A percentile compares a stretch with the other conserved stretches of the same genome.
Evolutionary conservation across 345 rosid species (phyloP).

Genomic region (Brassica carinata): DNA sequence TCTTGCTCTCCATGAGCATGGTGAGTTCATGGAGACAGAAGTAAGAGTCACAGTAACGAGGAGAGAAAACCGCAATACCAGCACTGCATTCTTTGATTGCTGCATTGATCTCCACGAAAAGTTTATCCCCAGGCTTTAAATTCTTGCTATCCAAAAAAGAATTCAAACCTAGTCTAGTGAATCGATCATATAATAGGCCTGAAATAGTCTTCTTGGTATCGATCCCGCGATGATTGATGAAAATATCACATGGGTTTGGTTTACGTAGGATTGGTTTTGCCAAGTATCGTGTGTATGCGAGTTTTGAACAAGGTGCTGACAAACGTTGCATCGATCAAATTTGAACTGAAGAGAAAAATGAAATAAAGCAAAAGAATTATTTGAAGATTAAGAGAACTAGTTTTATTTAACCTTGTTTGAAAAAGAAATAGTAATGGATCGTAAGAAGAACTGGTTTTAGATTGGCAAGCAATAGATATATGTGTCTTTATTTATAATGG

Average conservation of each 20-base stretch:
- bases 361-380: background rate
- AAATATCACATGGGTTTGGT: conserved; percentile 55
- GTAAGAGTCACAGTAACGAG: conserved; percentile 68
- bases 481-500: conserved; percentile 16
- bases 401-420: background rate
- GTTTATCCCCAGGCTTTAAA: conserved; percentile 76
- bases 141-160: conserved; percentile 79
- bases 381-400: background rate
- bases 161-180: conserved; percentile 43
- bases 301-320: conserved; percentile 33
- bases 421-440: background rate
- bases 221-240: conserved; percentile 80
- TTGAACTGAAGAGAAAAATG: conserved; percentile 20
- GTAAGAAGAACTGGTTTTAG: conserved; percentile 1
- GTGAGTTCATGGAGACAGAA: conserved; percentile 87
- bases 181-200: conserved; percentile 59
- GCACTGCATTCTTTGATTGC: conserved; percentile 59
- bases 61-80: conserved; percentile 81
- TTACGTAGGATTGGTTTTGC: conserved; percentile 20
- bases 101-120: conserved; percentile 54
- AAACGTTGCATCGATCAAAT: conserved; percentile 56
- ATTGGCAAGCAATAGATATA: conserved; percentile 16
- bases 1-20: conserved; percentile 62
- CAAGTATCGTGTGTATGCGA: conserved; percentile 28
- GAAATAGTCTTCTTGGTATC: conserved; percentile 81